Evolutionary conservation across 768 basidiomycete genomes (phyloP).

Genomic region (Leccinellum luteum): DNA sequence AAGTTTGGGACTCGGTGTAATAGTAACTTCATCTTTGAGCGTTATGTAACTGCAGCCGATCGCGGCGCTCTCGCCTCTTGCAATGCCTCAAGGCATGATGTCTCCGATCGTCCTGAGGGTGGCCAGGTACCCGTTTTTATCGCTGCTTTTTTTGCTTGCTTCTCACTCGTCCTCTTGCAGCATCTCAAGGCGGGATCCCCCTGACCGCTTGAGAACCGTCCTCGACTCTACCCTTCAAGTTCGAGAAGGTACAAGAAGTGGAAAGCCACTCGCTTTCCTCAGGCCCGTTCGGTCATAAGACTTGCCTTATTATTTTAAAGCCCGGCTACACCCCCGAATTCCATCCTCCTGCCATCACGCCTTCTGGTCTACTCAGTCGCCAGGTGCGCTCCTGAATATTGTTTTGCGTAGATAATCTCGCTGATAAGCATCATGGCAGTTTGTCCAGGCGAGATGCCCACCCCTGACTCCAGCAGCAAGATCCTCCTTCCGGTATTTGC

Average conservation of each 20-base stretch:
- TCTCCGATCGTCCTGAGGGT: no score
- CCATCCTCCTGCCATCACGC: background rate
- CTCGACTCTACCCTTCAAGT: constrained; percentile 6
- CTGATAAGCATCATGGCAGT: background rate
- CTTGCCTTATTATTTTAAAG: constrained; percentile 14
- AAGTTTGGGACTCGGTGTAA: constrained; percentile 18
- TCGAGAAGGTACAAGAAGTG: constrained; percentile 23
- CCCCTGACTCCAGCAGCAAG: constrained; percentile 6
- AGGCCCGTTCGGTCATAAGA: constrained; percentile 6
- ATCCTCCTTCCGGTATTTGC: constrained; percentile 49
- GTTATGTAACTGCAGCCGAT: constrained; percentile 21
- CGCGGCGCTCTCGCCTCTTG: no score
- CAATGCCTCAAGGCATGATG: no score
- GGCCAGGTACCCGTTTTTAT: no score
- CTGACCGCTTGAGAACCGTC: no score
- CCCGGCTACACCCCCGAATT: constrained; percentile 1
- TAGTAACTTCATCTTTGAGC: constrained; percentile 26
- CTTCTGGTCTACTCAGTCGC: background rate
- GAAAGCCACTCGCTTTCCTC: constrained; percentile 20
- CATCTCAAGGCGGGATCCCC: no score
- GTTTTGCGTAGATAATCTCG: background rate
- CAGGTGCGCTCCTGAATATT: constrained; percentile 3
- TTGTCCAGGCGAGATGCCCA: constrained; percentile 3
- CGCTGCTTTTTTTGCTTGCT: no score
- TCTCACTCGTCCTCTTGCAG: no score